A percentile compares a stretch with the other conserved stretches of the same genome.
phyloP scores from a whole-genome alignment of 768 basidiomycete genomes.

The Tricholomella constricta region DNA sequence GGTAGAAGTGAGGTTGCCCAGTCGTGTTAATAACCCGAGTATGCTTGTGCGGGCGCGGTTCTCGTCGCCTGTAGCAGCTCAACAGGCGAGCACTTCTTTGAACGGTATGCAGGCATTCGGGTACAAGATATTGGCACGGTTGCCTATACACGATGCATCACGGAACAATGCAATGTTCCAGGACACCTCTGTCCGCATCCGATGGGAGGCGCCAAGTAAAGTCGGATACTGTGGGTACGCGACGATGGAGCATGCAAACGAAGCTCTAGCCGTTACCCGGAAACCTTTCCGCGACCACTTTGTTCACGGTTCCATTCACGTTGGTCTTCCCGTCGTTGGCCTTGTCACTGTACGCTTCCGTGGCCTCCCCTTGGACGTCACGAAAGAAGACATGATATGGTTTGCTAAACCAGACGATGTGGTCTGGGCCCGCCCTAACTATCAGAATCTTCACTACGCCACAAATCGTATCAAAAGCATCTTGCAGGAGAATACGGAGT shows the following conservation, averaged over 20 bases:
- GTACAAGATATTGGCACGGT: slow-evolving; percentile 41
- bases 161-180: slow-evolving; percentile 40
- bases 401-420: slow-evolving; percentile 51
- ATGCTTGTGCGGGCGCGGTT: slow-evolving; percentile 49
- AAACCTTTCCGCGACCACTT: slow-evolving; percentile 39
- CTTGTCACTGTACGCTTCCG: slow-evolving; percentile 61
- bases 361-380: slow-evolving; percentile 50
- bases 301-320: slow-evolving; percentile 52
- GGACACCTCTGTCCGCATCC: slow-evolving; percentile 58
- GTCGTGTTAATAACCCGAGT: slow-evolving; percentile 14
- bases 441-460: slow-evolving; percentile 38
- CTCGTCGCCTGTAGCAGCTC: slow-evolving; percentile 48
- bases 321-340: slow-evolving; percentile 60
- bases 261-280: slow-evolving; percentile 46
- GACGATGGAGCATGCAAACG: slow-evolving; percentile 46
- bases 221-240: slow-evolving; percentile 67
- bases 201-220: slow-evolving; percentile 59
- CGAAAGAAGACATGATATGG: slow-evolving; percentile 41
- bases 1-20: slow-evolving; percentile 35
- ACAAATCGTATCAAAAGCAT: slow-evolving; percentile 40
- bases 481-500: slow-evolving; percentile 35
- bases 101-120: slow-evolving; percentile 47
- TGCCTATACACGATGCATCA: slow-evolving; percentile 44
- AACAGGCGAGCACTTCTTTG: slow-evolving; percentile 51
- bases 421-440: slow-evolving; percentile 53